phyloP scores from a whole-genome alignment of 2,329 filamentous ascomycete genomes.

The Botrytis hyacinthi region DNA sequence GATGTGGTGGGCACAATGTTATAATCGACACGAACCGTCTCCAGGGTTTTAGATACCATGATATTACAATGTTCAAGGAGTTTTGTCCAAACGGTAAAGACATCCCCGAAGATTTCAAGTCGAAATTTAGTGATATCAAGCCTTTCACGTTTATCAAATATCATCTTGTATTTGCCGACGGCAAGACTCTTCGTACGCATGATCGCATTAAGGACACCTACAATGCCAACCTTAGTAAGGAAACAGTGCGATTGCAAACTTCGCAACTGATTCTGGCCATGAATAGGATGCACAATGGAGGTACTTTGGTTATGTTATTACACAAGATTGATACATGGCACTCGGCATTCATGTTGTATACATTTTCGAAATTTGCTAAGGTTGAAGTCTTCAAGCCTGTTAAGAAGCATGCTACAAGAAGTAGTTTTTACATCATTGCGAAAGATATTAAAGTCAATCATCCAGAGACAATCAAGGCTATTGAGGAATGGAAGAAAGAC shows the following conservation, averaged over 20 bases:
- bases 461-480: slow-evolving; percentile 21
- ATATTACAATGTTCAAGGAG: slow-evolving; percentile 31
- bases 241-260: slow-evolving; percentile 25
- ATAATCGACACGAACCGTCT: slow-evolving; percentile 17
- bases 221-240: slow-evolving; percentile 24
- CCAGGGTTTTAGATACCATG: slow-evolving; percentile 7
- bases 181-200: slow-evolving; percentile 32
- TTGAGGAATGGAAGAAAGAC: slow-evolving; percentile 29
- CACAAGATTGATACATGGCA: slow-evolving; percentile 32
- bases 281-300: slow-evolving; percentile 26
- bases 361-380: slow-evolving; percentile 30
- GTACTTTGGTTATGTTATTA: slow-evolving; percentile 32
- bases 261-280: slow-evolving; percentile 34
- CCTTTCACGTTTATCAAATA: slow-evolving; percentile 31
- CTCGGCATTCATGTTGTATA: slow-evolving; percentile 27
- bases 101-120: slow-evolving; percentile 21
- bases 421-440: slow-evolving; percentile 35
- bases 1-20: slow-evolving; percentile 31
- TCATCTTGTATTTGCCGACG: slow-evolving; percentile 35
- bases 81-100: slow-evolving; percentile 22
- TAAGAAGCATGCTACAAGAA: slow-evolving; percentile 27
- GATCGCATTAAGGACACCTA: slow-evolving; percentile 22
- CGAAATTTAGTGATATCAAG: slow-evolving; percentile 22
- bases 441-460: slow-evolving; percentile 26
- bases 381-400: slow-evolving; percentile 33